Evolutionary conservation across 2,329 filamentous ascomycete genomes (phyloP), one percentile per base, ranked within the genome.

Genomic region (Hypoxylon sp.): DNA sequence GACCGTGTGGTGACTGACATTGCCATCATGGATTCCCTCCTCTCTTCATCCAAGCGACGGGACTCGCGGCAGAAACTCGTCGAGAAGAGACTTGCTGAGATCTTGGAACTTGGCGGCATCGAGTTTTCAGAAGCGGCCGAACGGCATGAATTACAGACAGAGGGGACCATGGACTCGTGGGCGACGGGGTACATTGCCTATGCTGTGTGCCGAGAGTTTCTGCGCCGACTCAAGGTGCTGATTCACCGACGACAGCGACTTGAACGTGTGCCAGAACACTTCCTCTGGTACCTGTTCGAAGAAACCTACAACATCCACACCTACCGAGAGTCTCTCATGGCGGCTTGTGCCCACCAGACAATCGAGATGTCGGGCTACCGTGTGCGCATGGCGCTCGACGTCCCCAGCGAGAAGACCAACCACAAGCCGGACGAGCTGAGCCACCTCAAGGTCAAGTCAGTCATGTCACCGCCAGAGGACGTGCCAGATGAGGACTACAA

Each of bases 201-300:
- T 41, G 67, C 67, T 0, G 11, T 70, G 9, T 64, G 57, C 2
- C 62, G 65, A 11, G 69, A 71, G 40, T 65, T 70, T 7, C 11
- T 71, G 0, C 62, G 69, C 11, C 64, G 69, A 3, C 48, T 70
- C n/a, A 68, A 61, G 20, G 52, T 60, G 2, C 53, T 69, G 3
- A 31, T 57, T 9, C 61, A 49, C 38, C 51, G 55, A 27, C 49
- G 49, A 18, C 6, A 42, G 9, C 6, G 4, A 8, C 15, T 2
- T 1, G 5, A 20, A 13, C 4, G 6, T 5, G 1, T 2, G 10
- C 5, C 24, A 2, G 29, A 33, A 3, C 48, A 58, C 5, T 63
- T 68, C 26, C 41, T 70, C 1, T 70, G 63, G 60, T 27, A 10
- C 1, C 13, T 26, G 3, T 67, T 70, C 10, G 64, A 69, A 18